Evolutionary conservation across 1,139 yeast species (phyloP).

Genomic region (Scheffersomyces segobiensis): DNA sequence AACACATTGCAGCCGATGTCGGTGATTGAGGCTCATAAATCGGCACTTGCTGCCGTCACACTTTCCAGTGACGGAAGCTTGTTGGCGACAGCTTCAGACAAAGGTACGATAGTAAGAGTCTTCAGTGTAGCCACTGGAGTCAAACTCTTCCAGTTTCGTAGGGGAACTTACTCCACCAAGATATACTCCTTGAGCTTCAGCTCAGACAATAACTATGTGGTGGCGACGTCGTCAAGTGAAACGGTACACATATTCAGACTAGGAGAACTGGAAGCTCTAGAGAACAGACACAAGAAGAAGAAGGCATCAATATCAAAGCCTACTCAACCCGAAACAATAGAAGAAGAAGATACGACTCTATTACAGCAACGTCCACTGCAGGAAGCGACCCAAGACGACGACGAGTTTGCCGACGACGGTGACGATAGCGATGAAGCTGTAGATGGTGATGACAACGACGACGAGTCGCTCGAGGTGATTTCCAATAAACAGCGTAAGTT

Average conservation of each 20-base stretch:
- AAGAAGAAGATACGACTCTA: constrained; percentile 9
- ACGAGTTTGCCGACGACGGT: constrained; percentile 34
- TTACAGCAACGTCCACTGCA: constrained; percentile 1
- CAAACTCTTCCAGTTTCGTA: constrained; percentile 82
- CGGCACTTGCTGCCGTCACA: constrained; percentile 76
- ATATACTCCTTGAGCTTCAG: constrained; percentile 86
- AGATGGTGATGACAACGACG: constrained; percentile 26
- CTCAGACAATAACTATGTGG: constrained; percentile 67
- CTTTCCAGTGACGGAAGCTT: constrained; percentile 79
- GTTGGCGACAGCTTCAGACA: constrained; percentile 91
- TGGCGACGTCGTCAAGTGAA: constrained; percentile 88
- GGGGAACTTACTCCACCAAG: constrained; percentile 92
- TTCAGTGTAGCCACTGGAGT: constrained; percentile 83
- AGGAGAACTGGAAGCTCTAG: constrained; percentile 59
- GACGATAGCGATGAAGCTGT: constrained; percentile 32
- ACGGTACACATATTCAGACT: constrained; percentile 89
- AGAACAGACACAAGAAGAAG: constrained; percentile 38
- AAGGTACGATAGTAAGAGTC: constrained; percentile 89
- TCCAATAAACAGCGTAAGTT: constrained; percentile 36
- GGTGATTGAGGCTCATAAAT: constrained; percentile 92
- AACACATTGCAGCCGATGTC: constrained; percentile 77
- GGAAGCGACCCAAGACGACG: constrained; percentile 22
- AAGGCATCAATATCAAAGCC: constrained; percentile 11
- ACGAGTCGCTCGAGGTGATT: constrained; percentile 23
- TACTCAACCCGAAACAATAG: constrained; percentile 4